Evolutionary conservation across 768 basidiomycete genomes (phyloP), one percentile per base, ranked within the genome.

Genomic region (Psilocybe cubensis): DNA sequence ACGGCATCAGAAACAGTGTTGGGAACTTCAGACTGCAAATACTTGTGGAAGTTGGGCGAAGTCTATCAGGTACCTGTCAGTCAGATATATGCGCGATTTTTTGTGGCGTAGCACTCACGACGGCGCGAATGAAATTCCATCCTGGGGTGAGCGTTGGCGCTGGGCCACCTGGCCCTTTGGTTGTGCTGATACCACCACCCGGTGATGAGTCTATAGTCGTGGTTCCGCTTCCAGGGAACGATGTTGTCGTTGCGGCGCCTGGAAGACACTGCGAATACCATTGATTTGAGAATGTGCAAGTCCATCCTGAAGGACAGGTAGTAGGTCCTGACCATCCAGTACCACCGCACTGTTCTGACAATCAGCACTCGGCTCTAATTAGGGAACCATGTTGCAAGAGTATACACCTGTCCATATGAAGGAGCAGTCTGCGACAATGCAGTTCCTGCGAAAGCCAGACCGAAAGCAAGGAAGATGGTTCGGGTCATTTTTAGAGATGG

Each of bases 221-320:
- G 70, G 68, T 74, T 68, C 33, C 63, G 17, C 51, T 63, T 7
- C 25, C 35, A 23, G 38, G 29, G 6, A 72, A 58, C 6, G 60
- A 57, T 7, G 66, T 51, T 21, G 65, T 66, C 14, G 61, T 54
- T 8, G 50, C 17, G 21, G 74, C 38, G 14, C 76, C 78, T 24
- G 76, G 79, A 40, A 84, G 73, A 63, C 83, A 84, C 62, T 83
- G 83, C 4, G 76, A 82, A 65, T 83, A 84, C 56, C 74, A 84
- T 12, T 67, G 58, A 61, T 80, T 83, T 8, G 73, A 65, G 35
- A 67, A 65, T 2, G 69, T 77, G 67, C 82, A 83, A 5, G 68
- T 67, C 73, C 75, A 78, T 23, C 81, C 81, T 4, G 71, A 68
- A 4, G 76, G 71, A 56, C 83, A 86, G 3, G 68, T 63, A 1